Evolutionary conservation across 371 early-diverging fungal genomes (phyloP).

Genomic region (Aphelidium insulamus): DNA sequence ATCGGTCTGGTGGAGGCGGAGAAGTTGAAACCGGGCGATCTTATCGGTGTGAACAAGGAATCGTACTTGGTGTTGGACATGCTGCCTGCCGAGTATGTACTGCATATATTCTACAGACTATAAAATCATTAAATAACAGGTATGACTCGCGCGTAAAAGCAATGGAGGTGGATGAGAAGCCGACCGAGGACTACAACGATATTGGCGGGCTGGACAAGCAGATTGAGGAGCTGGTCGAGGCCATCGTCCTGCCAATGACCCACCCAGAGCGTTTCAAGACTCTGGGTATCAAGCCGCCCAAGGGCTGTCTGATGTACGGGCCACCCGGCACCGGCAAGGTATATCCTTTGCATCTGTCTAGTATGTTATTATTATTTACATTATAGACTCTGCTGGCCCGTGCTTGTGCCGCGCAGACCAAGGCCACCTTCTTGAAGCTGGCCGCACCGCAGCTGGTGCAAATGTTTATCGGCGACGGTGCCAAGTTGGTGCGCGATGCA

Average conservation of each 20-base stretch:
- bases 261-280: constrained; percentile 91
- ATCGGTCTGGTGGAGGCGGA: constrained; percentile 90
- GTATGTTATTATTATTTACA: background rate
- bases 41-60: constrained; percentile 99
- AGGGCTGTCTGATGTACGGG: constrained; percentile 97
- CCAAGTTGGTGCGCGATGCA: constrained; percentile 95
- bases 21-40: constrained; percentile 89
- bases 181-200: constrained; percentile 96
- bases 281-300: constrained; percentile 94
- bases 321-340: constrained; percentile 84
- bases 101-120: background rate
- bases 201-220: constrained; percentile 98
- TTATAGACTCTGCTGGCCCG: constrained; percentile 87
- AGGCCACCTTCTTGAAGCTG: constrained; percentile 87
- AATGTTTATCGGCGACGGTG: constrained; percentile 99
- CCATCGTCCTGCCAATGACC: constrained; percentile 95
- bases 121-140: constrained; percentile 8
- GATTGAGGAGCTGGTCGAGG: constrained; percentile 97
- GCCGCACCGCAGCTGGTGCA: constrained; percentile 98
- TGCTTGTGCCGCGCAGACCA: constrained; percentile 95
- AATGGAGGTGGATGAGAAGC: constrained; percentile 99
- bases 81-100: constrained; percentile 80
- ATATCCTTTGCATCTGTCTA: background rate
- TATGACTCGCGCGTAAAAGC: constrained; percentile 98
- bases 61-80: constrained; percentile 95